Base-by-base conservation (phyloP, 352 stramenopile genomes). In the Globisporangium radiosum region DNA sequence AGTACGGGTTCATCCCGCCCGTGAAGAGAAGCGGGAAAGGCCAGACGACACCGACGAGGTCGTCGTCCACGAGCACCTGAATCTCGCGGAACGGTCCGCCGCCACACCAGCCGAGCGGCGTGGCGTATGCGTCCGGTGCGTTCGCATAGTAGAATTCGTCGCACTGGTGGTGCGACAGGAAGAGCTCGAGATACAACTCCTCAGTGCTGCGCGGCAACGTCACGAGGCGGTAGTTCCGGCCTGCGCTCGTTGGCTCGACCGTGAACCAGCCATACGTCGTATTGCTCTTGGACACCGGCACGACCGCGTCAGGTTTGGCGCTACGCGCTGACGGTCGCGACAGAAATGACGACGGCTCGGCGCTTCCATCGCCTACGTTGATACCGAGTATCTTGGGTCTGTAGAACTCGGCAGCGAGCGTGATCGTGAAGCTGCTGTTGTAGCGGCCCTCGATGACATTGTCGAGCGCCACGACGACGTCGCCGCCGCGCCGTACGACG, bases 91-190 rank as follows among this genome's bases (percentile, higher is more conserved):
- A 92, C 17, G 81, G 68, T 0, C 82, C 82, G 17, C 66, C 71
- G 13, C 73, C 70, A 43, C 78, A 87, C 7, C 48, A 56, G 9
- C 70, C 64, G 17, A 64, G 11, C 7, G 49, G 42, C 44, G 70
- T 39, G 1, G 69, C 66, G 47, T 68, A 75, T n/a, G 69, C 58
- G 36, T 64, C 62, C 1, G 80, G 76, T 7, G 78, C 72, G 47
- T 92, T 92, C 3, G 72, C 62, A 64, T 91, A 92, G 59, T 73
- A 83, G 55, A 90, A 90, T 65, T 90, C 80, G 67, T 90, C 80
- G 59, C 80, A 90, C 55, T 86, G 75, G 60, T 90, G 80, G 59
- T 90, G 80, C 60, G 75, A 85, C 10, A 85, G 64, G 53, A 87
- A 87, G 47, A 90, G 59, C 55, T 90, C 80, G 25, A 90, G 60